Conservation (phyloP, 768 basidiomycete species). For the Mycena latifolia region DNA sequence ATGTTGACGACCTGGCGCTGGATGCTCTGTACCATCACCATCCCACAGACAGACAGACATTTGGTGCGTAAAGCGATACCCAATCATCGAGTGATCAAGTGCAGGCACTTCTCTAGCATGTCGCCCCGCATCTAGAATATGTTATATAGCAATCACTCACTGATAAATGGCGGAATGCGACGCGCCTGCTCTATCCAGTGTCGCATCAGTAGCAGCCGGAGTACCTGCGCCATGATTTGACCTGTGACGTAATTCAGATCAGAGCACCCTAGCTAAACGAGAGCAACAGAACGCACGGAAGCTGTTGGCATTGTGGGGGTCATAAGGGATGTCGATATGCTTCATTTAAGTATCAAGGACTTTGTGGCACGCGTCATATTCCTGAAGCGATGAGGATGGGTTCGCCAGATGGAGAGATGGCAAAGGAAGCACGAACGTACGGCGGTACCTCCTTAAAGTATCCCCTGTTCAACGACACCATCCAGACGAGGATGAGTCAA, state of each 20-base stretch:
- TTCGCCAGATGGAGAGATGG: too few species aligned
- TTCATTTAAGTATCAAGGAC: constrained; percentile 72
- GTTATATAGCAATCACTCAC: too few species aligned
- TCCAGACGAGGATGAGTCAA: constrained; percentile 16
- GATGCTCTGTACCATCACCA: constrained; percentile 87
- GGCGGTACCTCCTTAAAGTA: constrained; percentile 11
- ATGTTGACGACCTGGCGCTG: constrained; percentile 84
- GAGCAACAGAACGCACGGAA: constrained; percentile 65
- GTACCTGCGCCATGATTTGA: constrained; percentile 78
- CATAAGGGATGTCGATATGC: constrained; percentile 65
- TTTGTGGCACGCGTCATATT: constrained; percentile 77
- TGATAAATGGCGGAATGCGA: constrained; percentile 3
- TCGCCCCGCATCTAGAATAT: constrained; percentile 70
- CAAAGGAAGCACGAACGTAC: not conserved
- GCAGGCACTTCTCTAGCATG: constrained; percentile 75
- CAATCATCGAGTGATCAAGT: constrained; percentile 86
- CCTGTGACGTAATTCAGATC: constrained; percentile 60
- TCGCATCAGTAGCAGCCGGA: constrained; percentile 88
- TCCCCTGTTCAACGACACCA: constrained; percentile 13
- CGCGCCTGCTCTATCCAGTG: constrained; percentile 86
- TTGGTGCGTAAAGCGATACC: constrained; percentile 79
- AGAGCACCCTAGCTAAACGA: too few species aligned
- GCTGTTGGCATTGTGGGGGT: constrained; percentile 70
- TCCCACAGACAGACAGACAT: constrained; percentile 81
- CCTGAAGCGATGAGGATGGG: too few species aligned